These are phyloP conservation scores for Cercospora sojina DNA, from an alignment of 2,329 filamentous ascomycete species.

Conservation along the genomic window DNA sequence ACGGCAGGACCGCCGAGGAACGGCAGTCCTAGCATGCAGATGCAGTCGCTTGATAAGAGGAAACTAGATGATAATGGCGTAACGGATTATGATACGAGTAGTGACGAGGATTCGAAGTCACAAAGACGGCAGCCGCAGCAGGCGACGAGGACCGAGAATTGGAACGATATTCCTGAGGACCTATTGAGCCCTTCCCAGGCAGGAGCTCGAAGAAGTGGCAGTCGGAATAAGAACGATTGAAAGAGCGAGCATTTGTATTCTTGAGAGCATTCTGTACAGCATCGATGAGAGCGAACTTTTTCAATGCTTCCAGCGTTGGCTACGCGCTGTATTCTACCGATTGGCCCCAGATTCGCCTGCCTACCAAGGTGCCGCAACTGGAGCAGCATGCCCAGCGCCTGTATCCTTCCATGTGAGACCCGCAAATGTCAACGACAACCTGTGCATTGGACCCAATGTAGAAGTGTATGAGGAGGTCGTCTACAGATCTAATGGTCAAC, in stretches of 20 bases:
- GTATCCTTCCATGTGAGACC: too few relatives aligned
- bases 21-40: constrained; percentile 36
- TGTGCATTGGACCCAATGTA: too few relatives aligned
- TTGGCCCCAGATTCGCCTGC: background rate
- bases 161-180: constrained; percentile 53
- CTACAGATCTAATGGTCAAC: too few relatives aligned
- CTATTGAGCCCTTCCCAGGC: constrained; percentile 38
- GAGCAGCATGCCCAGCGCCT: background rate
- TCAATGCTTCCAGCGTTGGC: background rate
- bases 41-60: constrained; percentile 43
- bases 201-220: constrained; percentile 31
- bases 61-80: constrained; percentile 28
- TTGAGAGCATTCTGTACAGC: constrained; percentile 63
- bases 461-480: too few relatives aligned
- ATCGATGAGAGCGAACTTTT: constrained; percentile 56
- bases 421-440: too few relatives aligned
- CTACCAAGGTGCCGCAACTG: background rate
- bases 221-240: constrained; percentile 36
- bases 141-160: constrained; percentile 39
- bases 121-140: constrained; percentile 10
- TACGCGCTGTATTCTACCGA: background rate
- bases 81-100: constrained; percentile 37
- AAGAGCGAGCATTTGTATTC: background rate
- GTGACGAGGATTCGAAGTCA: constrained; percentile 28
- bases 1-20: constrained; percentile 3